These are phyloP conservation scores for Lagerstroemia speciosa DNA, from an alignment of 345 rosid genomes.

Conservation along the genomic window DNA sequence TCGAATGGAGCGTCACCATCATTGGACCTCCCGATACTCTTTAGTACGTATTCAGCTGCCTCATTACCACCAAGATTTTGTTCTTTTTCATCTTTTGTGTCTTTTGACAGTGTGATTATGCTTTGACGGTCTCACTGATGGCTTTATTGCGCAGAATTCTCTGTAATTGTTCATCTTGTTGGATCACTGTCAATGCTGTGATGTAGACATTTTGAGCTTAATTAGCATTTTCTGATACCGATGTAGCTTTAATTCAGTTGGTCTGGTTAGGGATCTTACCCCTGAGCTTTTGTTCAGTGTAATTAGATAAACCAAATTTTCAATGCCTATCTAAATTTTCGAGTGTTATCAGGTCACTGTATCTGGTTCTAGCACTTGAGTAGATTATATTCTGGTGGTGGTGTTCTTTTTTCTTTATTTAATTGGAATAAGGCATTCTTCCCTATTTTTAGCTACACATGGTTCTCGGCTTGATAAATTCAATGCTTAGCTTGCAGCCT, in stretches of 20 bases:
- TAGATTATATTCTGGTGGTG: not conserved
- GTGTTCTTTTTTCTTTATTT: not conserved
- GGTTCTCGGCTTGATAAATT: not conserved
- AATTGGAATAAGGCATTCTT: not conserved
- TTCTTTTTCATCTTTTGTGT: not conserved
- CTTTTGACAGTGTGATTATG: not conserved
- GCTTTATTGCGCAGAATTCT: not conserved
- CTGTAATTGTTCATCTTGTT: not conserved
- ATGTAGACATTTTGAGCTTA: not conserved
- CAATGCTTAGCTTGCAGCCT: not conserved
- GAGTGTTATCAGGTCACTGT: too few species aligned
- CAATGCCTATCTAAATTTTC: not conserved
- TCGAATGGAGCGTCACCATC: constrained; percentile 78
- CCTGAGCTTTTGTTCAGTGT: not conserved
- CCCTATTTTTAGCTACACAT: not conserved
- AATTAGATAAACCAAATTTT: not conserved
- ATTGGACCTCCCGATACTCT: constrained; percentile 86
- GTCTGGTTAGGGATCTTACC: not conserved
- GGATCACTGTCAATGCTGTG: not conserved
- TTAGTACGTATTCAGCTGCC: constrained; percentile 39
- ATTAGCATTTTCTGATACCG: not conserved
- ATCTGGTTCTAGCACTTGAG: not conserved
- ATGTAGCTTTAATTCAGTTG: not conserved
- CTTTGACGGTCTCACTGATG: not conserved
- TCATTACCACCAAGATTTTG: not conserved